These are phyloP conservation scores for Blastobotrys persicus DNA, from an alignment of 1,139 yeast genomes.

Conservation along the genomic window DNA sequence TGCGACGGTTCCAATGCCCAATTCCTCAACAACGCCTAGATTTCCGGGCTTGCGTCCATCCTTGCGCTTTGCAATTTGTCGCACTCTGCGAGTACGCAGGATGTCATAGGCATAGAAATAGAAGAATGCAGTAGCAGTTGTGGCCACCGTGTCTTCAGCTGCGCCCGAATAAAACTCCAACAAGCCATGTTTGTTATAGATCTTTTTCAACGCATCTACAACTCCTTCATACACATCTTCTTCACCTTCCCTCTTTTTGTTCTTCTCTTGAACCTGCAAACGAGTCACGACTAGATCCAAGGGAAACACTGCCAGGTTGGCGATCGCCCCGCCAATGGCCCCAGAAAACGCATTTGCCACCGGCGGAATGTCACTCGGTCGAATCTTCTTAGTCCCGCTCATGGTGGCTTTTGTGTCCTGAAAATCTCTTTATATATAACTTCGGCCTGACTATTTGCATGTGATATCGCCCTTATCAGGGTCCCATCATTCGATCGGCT, in stretches of 20 bases:
- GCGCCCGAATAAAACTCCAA: constrained; percentile 68
- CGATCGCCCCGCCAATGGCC: constrained; percentile 75
- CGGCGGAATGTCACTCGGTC: constrained; percentile 35
- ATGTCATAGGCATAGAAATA: constrained; percentile 76
- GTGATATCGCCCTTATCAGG: background rate
- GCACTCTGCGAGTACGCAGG: constrained; percentile 81
- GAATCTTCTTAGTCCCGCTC: constrained; percentile 5
- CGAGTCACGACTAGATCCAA: constrained; percentile 70
- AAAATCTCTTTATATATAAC: no score
- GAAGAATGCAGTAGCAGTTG: constrained; percentile 36
- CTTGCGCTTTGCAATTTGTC: constrained; percentile 76
- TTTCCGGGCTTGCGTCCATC: constrained; percentile 67
- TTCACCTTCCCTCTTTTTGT: constrained; percentile 14
- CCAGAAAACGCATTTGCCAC: constrained; percentile 71
- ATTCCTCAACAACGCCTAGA: constrained; percentile 84
- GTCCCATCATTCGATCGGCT: background rate
- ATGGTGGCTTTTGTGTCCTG: no score
- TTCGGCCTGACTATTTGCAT: no score
- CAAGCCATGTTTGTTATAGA: constrained; percentile 55
- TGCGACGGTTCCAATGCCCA: constrained; percentile 86
- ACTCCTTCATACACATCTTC: constrained; percentile 49
- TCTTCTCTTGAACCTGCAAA: constrained; percentile 57
- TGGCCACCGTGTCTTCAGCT: constrained; percentile 33
- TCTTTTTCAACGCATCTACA: constrained; percentile 55
- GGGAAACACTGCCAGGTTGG: constrained; percentile 72